Base-by-base conservation (phyloP, 2,329 filamentous ascomycete genomes). In the Aspergillus sp. region DNA sequence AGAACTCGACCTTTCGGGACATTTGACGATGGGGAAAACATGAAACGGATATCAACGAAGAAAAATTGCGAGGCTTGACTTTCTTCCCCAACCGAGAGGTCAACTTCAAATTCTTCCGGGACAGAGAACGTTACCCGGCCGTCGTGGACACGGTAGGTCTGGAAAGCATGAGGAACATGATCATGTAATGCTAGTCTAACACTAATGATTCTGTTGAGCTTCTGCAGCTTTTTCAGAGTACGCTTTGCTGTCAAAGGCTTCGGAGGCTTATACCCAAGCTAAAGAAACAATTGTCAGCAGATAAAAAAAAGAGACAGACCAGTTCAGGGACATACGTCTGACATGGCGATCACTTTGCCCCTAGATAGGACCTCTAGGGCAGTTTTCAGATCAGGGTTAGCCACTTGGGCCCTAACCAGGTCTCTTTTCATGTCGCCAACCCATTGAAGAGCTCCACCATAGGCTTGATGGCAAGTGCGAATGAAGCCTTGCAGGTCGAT, bases 61-160 rank as follows among this genome's bases (percentile, higher is more conserved):
- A 86, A 96, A 62, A 94, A 94, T 58, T 94, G 90, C 45, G 86
- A 85, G 30, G 82, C 75, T 12, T 83, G 80, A 54, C 93, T 85
- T 61, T 97, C 90, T 56, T 90, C 85, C 12, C 86, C 88, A 52
- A 97, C 86, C 1, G 89, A 90, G 44, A 98, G 77, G 62, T 97
- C 93, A 19, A 97, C 80, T 64, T 97, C 91, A 58, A 96, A 96
- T 64, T 97, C 91, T 45, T 80, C 80, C 2, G 80, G 72, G 1
- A 97, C 86, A 41, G 74, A 79, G 65, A 98, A 98, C 0, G 89
- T 97, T 5, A 86, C 91, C 42, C 91, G 82, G n/a, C 94, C 93
- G 44, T 88, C 86, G 44, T 79, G 78, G 50, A 98, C 86, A 4
- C 75, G 77, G 69, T 89, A 97, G 50, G 86, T 77, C 57, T 78